phyloP scores from a whole-genome alignment of 1,139 yeast genomes.

The Nakaseomyces nivariensis region DNA sequence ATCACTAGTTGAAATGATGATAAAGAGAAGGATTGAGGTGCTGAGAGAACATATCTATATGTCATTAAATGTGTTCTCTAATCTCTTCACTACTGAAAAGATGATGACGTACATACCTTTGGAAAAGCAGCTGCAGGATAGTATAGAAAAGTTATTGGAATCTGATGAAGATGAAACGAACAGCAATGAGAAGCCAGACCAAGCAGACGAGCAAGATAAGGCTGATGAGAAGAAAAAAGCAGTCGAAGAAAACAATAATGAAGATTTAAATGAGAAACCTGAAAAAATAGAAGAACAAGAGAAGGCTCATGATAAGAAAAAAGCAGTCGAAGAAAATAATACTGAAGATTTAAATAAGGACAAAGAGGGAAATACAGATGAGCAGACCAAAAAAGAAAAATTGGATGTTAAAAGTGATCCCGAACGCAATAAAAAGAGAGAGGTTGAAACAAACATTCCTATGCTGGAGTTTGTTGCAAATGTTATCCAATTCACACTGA shows the following conservation, averaged over 20 bases:
- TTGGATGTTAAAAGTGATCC: background rate
- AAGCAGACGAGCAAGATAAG: conserved; percentile 1
- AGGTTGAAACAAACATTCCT: conserved; percentile 17
- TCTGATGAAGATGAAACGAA: background rate
- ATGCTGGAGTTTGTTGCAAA: conserved; percentile 22
- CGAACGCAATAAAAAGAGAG: background rate
- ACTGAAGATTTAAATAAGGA: background rate
- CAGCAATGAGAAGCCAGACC: background rate
- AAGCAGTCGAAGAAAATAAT: background rate
- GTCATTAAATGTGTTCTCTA: conserved; percentile 20
- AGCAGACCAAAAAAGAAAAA: background rate
- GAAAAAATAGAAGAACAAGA: background rate
- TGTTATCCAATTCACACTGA: conserved; percentile 15
- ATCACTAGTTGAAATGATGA: conserved; percentile 46
- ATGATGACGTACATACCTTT: conserved; percentile 14
- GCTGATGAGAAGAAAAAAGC: conserved; percentile 1
- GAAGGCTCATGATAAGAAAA: background rate
- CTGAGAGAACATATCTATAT: conserved; percentile 50
- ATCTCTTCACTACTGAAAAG: conserved; percentile 11
- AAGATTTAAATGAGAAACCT: no score
- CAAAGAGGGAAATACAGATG: background rate
- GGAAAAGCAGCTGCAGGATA: background rate
- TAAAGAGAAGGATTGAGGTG: conserved; percentile 72
- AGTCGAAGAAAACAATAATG: background rate
- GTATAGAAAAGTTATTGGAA: background rate